These are phyloP conservation scores for Eucalyptus victrix DNA, from an alignment of 345 rosid genomes.

Conservation along the genomic window DNA sequence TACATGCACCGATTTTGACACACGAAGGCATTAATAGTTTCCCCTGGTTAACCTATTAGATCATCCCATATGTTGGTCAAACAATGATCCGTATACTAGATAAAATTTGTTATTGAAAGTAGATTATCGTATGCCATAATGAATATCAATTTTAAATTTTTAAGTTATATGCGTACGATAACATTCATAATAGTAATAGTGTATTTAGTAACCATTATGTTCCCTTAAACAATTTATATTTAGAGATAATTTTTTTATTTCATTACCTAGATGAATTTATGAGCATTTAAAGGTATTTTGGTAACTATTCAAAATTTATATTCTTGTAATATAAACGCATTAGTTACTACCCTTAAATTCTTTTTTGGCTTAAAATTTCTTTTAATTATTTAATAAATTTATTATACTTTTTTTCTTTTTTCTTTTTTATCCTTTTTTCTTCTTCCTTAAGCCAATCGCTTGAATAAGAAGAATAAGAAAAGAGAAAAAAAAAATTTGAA, in stretches of 20 bases:
- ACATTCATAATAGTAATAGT: fast-evolving
- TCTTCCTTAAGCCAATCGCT: too few relatives aligned
- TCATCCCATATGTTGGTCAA: not conserved
- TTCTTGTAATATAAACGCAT: fast-evolving
- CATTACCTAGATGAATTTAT: fast-evolving
- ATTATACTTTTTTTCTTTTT: fast-evolving
- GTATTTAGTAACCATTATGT: too few relatives aligned
- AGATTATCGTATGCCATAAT: fast-evolving
- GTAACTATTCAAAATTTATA: too few relatives aligned
- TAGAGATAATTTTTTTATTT: fast-evolving
- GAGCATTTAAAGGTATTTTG: fast-evolving
- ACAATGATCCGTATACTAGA: fast-evolving
- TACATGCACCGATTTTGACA: not conserved
- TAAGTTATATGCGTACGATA: fast-evolving
- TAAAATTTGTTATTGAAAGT: not conserved
- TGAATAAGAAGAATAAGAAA: too few relatives aligned
- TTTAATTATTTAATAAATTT: too few relatives aligned
- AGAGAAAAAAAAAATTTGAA: too few relatives aligned
- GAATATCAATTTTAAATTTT: not conserved
- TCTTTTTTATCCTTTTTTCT: fast-evolving
- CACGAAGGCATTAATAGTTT: not conserved
- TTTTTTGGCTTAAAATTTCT: too few relatives aligned
- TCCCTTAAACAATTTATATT: fast-evolving
- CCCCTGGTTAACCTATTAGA: not conserved
- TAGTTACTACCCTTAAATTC: too few relatives aligned